Percentiles rank a stretch among this genome's conserved stretches.
phyloP scores from a whole-genome alignment of 176 grass and related monocot species.

The Oropetium thomaeum region DNA sequence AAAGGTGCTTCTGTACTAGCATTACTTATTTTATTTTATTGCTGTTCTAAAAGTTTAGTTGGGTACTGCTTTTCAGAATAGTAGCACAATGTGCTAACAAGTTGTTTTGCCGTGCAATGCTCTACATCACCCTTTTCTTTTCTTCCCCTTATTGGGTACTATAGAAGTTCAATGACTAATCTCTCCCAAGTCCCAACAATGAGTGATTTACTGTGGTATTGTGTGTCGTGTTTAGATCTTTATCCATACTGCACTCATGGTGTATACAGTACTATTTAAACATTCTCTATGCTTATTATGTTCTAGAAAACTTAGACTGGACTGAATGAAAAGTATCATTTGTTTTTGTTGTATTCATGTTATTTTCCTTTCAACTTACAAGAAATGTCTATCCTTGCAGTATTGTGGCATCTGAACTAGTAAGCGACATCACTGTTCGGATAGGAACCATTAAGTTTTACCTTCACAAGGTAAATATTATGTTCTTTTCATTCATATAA shows the following conservation, averaged over 20 bases:
- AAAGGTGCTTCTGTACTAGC: background rate
- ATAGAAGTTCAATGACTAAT: background rate
- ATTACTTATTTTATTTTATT: background rate
- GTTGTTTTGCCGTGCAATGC: background rate
- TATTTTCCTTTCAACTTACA: conserved; percentile 11
- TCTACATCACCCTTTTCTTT: background rate
- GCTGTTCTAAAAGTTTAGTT: background rate
- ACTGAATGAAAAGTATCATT: background rate
- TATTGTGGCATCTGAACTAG: conserved; percentile 63
- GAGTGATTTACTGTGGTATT: background rate
- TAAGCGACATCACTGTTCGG: conserved; percentile 68
- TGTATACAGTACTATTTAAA: background rate
- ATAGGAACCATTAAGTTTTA: conserved; percentile 76
- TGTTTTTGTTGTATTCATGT: background rate
- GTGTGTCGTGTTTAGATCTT: background rate
- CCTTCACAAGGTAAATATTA: conserved; percentile 79
- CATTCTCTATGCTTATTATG: background rate
- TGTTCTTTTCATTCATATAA: conserved; percentile 7
- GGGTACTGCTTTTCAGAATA: background rate
- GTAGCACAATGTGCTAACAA: background rate
- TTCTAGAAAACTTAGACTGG: background rate
- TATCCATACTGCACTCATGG: background rate
- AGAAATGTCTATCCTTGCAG: conserved; percentile 55
- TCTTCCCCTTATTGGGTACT: background rate
- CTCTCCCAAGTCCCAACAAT: background rate